A percentile compares a stretch with the other conserved stretches of the same genome.
These are phyloP conservation scores for Oldenlandia corymbosa DNA, from an alignment of 257 asterid genomes.

Conservation along the genomic window DNA sequence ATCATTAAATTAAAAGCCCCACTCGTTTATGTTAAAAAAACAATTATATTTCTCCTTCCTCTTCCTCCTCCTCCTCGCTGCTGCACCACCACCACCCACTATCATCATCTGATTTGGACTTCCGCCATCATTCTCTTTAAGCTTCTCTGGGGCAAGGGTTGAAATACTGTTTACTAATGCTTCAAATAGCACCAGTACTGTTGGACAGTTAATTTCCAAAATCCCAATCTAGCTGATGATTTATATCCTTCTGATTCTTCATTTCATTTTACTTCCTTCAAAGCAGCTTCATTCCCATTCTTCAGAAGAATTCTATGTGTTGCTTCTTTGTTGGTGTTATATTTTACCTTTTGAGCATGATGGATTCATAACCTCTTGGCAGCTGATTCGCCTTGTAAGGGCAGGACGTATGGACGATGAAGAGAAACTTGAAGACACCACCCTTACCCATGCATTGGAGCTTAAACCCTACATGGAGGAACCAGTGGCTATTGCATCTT, in stretches of 20 bases:
- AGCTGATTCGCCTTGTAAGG: conserved; percentile 84
- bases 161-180: too few species aligned
- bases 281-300: not conserved
- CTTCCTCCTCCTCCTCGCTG: too few species aligned
- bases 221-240: too few species aligned
- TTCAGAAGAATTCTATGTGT: conserved; percentile 4
- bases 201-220: too few species aligned
- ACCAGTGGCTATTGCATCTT: conserved; percentile 51
- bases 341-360: conserved; percentile 16
- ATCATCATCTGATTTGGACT: too few species aligned
- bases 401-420: conserved; percentile 50
- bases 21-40: too few species aligned
- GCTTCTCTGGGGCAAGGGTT: too few species aligned
- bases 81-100: too few species aligned
- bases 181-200: too few species aligned
- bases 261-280: not conserved
- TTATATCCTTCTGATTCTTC: not conserved
- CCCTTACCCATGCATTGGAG: conserved; percentile 76
- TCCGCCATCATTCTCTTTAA: too few species aligned
- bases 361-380: conserved; percentile 34
- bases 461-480: conserved; percentile 92
- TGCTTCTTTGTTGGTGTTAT: conserved; percentile 17
- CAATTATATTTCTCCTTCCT: too few species aligned
- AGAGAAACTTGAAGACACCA: conserved; percentile 41
- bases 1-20: too few species aligned